Percentiles rank a stretch among this genome's conserved stretches.
These are phyloP conservation scores for Cladosporium velox DNA, from an alignment of 2,329 filamentous ascomycete species.

Conservation along the genomic window DNA sequence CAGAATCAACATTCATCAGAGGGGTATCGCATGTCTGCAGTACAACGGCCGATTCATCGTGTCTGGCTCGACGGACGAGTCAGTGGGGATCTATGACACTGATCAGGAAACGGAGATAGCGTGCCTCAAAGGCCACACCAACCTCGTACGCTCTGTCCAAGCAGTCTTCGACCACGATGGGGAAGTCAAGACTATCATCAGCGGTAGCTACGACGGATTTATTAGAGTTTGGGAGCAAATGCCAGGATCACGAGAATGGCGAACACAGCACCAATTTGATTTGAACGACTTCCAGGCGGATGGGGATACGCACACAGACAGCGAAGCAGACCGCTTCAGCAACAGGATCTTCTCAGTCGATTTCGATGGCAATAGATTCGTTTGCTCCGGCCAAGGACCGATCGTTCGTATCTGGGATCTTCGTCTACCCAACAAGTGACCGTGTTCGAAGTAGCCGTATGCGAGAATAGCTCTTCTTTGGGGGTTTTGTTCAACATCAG, in stretches of 20 bases:
- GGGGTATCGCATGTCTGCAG: conserved; percentile 14
- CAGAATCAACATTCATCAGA: conserved; percentile 2
- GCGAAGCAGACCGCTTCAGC: conserved; percentile 17
- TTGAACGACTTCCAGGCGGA: background rate
- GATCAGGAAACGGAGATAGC: background rate
- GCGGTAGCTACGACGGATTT: conserved; percentile 14
- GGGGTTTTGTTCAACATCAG: too few relatives aligned
- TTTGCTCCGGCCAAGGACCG: conserved; percentile 7
- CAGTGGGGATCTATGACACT: conserved; percentile 8
- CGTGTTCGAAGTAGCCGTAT: too few relatives aligned
- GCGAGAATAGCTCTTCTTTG: too few relatives aligned
- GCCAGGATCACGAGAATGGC: conserved; percentile 12
- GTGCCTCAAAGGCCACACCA: conserved; percentile 18
- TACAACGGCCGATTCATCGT: conserved; percentile 16
- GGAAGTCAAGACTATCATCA: conserved; percentile 5
- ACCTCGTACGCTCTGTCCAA: conserved; percentile 16
- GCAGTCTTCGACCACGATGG: background rate
- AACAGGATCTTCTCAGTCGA: conserved; percentile 5
- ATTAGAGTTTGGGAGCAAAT: conserved; percentile 11
- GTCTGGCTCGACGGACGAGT: conserved; percentile 16
- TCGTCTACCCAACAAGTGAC: too few relatives aligned
- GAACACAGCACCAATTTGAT: background rate
- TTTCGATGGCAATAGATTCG: background rate
- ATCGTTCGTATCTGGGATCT: background rate
- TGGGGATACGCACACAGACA: background rate